Evolutionary conservation across 208 protist species (phyloP), one percentile per base, ranked within the genome.

Genomic region (Acanthamoeba triangularis): DNA sequence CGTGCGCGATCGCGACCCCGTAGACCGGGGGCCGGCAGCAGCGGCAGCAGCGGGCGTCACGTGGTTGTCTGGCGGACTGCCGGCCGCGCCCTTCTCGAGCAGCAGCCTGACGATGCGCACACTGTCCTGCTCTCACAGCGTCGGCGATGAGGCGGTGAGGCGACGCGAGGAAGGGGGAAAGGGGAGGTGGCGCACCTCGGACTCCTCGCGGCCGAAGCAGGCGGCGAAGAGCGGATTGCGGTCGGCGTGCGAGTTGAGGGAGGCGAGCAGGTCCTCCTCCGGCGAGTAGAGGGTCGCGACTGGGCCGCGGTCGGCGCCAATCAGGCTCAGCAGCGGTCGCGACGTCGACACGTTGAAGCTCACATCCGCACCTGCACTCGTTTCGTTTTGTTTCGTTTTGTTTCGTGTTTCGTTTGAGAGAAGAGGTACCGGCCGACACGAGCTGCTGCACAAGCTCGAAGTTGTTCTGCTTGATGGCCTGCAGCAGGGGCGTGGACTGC

Each of bases 401-500:
- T 59, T 49, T 59, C 54, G 2, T 25, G 6, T 25, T 25, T 23
- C 54, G 54, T 18, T 25, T 18, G 54, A 25, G n/a, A 35, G n/a
- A 13, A 35, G n/a, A 72, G 25, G n/a, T 87, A 87, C 78, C 78
- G 23, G 78, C 37, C 4, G 14, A 10, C 23, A 87, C 49, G n/a
- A 87, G 78, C 28, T n/a, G 18, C n/a, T 59, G 44, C 23, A 87
- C 78, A 10, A 87, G 78, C 11, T 87, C 78, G 7, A 35, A 20
- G 47, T 59, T 59, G 49, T 87, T 59, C 78, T 87, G 78, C 47
- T 59, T 52, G 49, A 87, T 87, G 47, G 78, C 78, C 78, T 41
- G 10, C 25, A 59, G 6, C n/a, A 87, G 78, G 20, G 74, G 37
- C 33, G 74, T 84, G 37, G n/a, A 49, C 74, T 84, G 37, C 44